A percentile compares a stretch with the other conserved stretches of the same genome.
Evolutionary conservation across 768 basidiomycete genomes (phyloP).

Genomic region (Suillus ampliporus): DNA sequence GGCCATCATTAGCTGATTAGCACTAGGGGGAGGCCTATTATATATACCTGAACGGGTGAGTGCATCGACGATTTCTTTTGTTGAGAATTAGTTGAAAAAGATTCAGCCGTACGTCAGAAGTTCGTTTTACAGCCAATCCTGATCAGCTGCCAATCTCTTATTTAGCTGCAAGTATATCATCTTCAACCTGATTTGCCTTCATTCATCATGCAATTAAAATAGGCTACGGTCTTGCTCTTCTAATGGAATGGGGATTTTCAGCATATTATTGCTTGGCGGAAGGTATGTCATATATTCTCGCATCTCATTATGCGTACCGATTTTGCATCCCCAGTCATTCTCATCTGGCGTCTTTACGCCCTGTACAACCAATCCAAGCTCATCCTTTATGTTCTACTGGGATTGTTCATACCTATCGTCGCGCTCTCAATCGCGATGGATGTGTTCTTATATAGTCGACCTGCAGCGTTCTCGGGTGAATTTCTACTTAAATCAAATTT

Average conservation of each 20-base stretch:
- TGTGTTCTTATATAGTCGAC: not conserved
- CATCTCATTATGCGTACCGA: not conserved
- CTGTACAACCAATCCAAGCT: not conserved
- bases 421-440: not conserved
- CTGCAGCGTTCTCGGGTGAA: not conserved
- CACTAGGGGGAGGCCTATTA: constrained; percentile 1
- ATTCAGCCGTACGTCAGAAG: not conserved
- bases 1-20: not conserved
- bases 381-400: not conserved
- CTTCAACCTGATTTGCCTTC: not conserved
- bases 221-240: not conserved
- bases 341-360: constrained; percentile 5
- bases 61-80: not conserved
- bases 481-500: too few relatives aligned
- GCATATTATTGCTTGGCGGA: not conserved
- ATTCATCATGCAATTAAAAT: not conserved
- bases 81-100: not conserved
- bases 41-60: not conserved
- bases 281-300: not conserved
- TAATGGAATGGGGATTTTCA: not conserved
- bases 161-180: not conserved
- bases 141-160: not conserved
- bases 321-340: not conserved
- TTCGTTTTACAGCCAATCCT: not conserved
- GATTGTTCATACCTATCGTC: not conserved